These are phyloP conservation scores for Neofusicoccum parvum DNA, from an alignment of 2,329 filamentous ascomycete species.

Conservation along the genomic window DNA sequence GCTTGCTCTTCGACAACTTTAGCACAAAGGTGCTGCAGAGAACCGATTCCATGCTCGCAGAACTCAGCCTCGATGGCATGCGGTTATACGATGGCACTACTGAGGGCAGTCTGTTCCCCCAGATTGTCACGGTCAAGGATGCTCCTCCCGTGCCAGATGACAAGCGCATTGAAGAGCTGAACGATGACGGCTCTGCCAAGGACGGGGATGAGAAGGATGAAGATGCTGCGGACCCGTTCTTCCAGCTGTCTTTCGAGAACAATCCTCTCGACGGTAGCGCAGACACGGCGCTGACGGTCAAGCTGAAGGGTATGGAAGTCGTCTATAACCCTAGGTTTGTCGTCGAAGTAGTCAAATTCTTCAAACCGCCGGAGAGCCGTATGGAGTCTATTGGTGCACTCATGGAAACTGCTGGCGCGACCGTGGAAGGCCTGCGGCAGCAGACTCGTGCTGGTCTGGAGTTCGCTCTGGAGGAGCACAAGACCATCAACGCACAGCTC, in stretches of 20 bases:
- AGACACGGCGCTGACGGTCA: slow-evolving; percentile 86
- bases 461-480: slow-evolving; percentile 96
- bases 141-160: slow-evolving; percentile 62
- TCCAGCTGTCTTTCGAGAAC: slow-evolving; percentile 89
- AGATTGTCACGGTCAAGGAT: slow-evolving; percentile 95
- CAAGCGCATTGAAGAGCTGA: slow-evolving; percentile 51
- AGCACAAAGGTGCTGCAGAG: slow-evolving; percentile 86
- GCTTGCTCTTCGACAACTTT: slow-evolving; percentile 92
- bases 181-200: slow-evolving; percentile 49
- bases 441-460: slow-evolving; percentile 95
- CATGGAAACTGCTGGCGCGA: slow-evolving; percentile 93
- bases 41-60: slow-evolving; percentile 85
- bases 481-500: slow-evolving; percentile 93
- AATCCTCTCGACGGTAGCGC: slow-evolving; percentile 92
- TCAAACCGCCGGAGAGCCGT: slow-evolving; percentile 91
- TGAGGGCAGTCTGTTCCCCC: slow-evolving; percentile 83
- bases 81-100: slow-evolving; percentile 96
- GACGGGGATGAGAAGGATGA: slow-evolving; percentile 47
- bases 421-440: slow-evolving; percentile 90
- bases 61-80: slow-evolving; percentile 88
- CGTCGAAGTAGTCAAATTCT: slow-evolving; percentile 89
- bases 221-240: slow-evolving; percentile 75
- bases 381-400: slow-evolving; percentile 98
- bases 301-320: slow-evolving; percentile 92
- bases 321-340: slow-evolving; percentile 97